These are phyloP conservation scores for Puccinia horiana DNA, from an alignment of 1,284 basidiomycete genomes.

Conservation along the genomic window DNA sequence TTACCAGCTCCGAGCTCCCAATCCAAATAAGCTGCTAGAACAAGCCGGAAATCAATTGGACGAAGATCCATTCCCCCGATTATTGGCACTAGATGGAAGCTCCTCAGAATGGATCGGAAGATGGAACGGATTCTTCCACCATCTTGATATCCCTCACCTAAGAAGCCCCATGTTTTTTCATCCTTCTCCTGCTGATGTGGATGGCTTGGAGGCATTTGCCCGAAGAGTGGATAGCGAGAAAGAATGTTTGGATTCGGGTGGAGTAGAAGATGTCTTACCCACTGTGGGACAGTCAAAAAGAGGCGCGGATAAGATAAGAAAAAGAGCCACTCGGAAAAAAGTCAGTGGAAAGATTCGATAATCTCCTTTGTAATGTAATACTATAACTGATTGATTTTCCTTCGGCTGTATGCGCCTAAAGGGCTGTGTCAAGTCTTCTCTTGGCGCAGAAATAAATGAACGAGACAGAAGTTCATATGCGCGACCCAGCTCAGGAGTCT, in stretches of 20 bases:
- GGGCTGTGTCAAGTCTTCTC: constrained; percentile 25
- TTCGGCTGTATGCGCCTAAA: neutral
- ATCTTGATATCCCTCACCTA: constrained; percentile 55
- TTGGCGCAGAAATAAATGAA: constrained; percentile 45
- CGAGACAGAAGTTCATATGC: constrained; percentile 45
- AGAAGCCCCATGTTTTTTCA: constrained; percentile 61
- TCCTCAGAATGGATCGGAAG: constrained; percentile 51
- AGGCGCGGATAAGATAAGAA: constrained; percentile 23
- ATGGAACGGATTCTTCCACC: constrained; percentile 54
- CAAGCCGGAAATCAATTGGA: constrained; percentile 17
- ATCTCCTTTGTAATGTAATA: neutral
- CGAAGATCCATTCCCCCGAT: constrained; percentile 5
- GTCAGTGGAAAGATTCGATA: neutral
- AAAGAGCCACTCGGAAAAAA: constrained; percentile 32
- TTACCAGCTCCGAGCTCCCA: constrained; percentile 48
- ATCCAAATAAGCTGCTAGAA: neutral
- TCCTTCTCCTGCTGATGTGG: constrained; percentile 48
- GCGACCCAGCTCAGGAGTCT: constrained; percentile 33
- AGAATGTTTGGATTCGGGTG: constrained; percentile 29
- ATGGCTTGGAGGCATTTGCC: constrained; percentile 48
- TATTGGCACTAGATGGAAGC: constrained; percentile 52
- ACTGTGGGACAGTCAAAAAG: constrained; percentile 45
- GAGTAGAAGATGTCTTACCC: constrained; percentile 33
- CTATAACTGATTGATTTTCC: neutral
- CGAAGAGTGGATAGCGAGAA: constrained; percentile 25